Percentiles rank a stretch among this genome's conserved stretches.
Conservation (phyloP, 768 basidiomycete genomes). For the Tricholoma hemisulphureum region DNA sequence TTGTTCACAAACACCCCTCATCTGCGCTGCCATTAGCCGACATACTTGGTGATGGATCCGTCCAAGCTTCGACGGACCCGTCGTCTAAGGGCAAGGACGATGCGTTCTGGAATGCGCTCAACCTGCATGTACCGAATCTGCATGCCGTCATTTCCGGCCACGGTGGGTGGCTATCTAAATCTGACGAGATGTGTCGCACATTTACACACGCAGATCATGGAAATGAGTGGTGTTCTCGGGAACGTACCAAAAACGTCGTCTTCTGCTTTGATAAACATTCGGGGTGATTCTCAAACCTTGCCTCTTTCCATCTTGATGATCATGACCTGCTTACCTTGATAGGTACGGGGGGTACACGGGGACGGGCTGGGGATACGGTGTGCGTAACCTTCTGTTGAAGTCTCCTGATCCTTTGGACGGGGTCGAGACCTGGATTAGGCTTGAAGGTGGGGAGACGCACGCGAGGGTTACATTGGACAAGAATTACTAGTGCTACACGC, state of each 20-base stretch:
- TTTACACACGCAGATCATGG: slow-evolving; percentile 56
- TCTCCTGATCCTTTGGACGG: slow-evolving; percentile 44
- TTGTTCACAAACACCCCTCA: neutral
- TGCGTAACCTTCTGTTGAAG: slow-evolving; percentile 60
- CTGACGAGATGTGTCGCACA: neutral
- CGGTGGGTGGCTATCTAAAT: slow-evolving; percentile 39
- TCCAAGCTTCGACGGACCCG: slow-evolving; percentile 49
- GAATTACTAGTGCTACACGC: slow-evolving; percentile 26
- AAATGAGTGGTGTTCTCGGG: slow-evolving; percentile 76
- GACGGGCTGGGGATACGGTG: slow-evolving; percentile 60
- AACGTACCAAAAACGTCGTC: slow-evolving; percentile 56
- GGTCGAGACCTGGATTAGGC: slow-evolving; percentile 63
- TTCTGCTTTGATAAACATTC: slow-evolving; percentile 82
- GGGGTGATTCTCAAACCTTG: slow-evolving; percentile 42
- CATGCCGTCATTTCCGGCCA: slow-evolving; percentile 71
- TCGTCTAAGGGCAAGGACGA: slow-evolving; percentile 45
- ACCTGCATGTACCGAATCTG: slow-evolving; percentile 58
- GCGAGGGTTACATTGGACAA: slow-evolving; percentile 53
- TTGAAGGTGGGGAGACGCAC: slow-evolving; percentile 57
- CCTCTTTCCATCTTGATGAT: neutral
- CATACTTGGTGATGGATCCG: slow-evolving; percentile 50
- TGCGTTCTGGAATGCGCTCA: slow-evolving; percentile 63
- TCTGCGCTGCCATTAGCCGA: slow-evolving; percentile 47
- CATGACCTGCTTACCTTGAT: neutral
- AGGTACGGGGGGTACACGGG: slow-evolving; percentile 68